phyloP scores from a whole-genome alignment of 2,329 filamentous ascomycete species.

The Aspergillus sp. region DNA sequence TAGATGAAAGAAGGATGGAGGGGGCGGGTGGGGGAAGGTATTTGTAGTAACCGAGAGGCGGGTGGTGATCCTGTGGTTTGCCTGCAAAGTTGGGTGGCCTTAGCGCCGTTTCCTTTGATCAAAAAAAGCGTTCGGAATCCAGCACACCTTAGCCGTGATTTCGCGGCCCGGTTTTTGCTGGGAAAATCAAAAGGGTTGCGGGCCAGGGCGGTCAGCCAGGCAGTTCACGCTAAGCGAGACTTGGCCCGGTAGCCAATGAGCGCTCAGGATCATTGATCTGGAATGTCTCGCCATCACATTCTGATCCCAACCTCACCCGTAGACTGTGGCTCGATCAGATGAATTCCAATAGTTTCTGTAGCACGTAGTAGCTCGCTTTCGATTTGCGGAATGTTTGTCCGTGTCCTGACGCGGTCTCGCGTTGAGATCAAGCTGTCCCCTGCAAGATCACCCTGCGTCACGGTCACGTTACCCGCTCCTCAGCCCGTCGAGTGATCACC shows the following conservation, averaged over 20 bases:
- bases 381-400: conserved; percentile 17
- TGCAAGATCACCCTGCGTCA: conserved; percentile 25
- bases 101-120: conserved; percentile 30
- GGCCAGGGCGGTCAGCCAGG: conserved; percentile 18
- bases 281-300: conserved; percentile 26
- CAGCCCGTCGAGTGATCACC: conserved; percentile 26
- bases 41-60: conserved; percentile 38
- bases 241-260: conserved; percentile 32
- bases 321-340: conserved; percentile 17
- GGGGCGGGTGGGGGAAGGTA: conserved; percentile 42
- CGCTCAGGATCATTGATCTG: conserved; percentile 36
- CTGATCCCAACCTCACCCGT: conserved; percentile 37
- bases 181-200: conserved; percentile 24
- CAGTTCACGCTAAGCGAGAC: conserved; percentile 35
- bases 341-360: conserved; percentile 11
- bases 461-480: conserved; percentile 30
- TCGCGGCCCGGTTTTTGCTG: conserved; percentile 27
- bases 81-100: conserved; percentile 25
- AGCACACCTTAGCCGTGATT: conserved; percentile 33
- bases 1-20: conserved; percentile 39
- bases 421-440: conserved; percentile 26
- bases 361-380: conserved; percentile 18
- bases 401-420: conserved; percentile 18
- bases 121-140: conserved; percentile 34
- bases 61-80: conserved; percentile 36